Evolutionary conservation across 345 rosid genomes (phyloP).

Genomic region (Capsella bursapastoris): DNA sequence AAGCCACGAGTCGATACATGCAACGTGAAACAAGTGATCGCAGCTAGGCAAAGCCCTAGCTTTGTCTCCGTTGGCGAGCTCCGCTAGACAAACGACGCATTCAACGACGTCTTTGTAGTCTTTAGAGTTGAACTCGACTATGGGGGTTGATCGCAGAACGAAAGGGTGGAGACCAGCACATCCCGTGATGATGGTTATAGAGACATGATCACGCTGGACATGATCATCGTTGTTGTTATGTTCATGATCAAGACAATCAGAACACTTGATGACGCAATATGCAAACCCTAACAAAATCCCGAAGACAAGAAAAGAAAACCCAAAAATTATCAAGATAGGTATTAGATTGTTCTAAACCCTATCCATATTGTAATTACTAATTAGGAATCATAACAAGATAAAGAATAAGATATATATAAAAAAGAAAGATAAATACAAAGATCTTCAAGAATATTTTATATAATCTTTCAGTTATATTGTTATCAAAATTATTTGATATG

Average conservation of each 20-base stretch:
- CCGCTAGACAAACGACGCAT: conserved; percentile 82
- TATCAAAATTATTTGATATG: no score
- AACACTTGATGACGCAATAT: background rate
- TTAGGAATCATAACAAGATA: background rate
- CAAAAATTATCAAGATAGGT: background rate
- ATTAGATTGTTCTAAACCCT: background rate
- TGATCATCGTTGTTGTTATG: background rate
- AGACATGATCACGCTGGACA: background rate
- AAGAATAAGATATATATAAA: no score
- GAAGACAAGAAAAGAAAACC: background rate
- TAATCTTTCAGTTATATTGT: no score
- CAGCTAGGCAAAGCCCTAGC: conserved; percentile 69
- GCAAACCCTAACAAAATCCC: background rate
- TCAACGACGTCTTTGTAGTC: conserved; percentile 57
- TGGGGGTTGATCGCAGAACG: conserved; percentile 57
- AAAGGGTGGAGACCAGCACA: conserved; percentile 51
- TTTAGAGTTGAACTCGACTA: conserved; percentile 48
- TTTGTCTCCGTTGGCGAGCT: conserved; percentile 69
- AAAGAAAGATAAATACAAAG: no score
- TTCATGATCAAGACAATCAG: background rate
- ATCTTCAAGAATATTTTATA: no score
- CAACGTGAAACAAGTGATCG: conserved; percentile 76
- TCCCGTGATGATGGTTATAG: conserved; percentile 3
- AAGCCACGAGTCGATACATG: conserved; percentile 88
- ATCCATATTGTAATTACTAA: background rate